Base-by-base conservation (phyloP, 2,329 filamentous ascomycete genomes). In the Colletotrichum tropicale region DNA sequence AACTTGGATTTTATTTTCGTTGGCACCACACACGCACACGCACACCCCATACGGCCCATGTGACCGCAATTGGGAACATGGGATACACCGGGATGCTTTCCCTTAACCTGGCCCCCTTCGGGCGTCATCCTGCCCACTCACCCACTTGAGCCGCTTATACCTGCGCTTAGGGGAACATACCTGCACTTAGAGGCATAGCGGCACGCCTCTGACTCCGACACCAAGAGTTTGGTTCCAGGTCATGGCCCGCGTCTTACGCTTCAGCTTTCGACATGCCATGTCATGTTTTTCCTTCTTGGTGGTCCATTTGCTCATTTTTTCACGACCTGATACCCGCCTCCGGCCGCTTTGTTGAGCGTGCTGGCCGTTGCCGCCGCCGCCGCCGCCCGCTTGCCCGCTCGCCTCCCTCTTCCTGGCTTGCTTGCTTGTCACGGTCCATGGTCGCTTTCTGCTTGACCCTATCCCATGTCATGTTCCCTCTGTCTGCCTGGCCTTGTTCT, bases 31-130 rank as follows among this genome's bases (percentile, higher is more conserved):
- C 30, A 24, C 58, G 58, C 58, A 61, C 32, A 38, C 36, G 43
- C 32, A 36, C 64, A 66, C 72, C 67, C 65, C 67, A 52, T 68
- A 38, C 43, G 61, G 68, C 58, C 70, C 66, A 80, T 80, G 78
- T 80, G 79, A 80, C 79, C 60, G 26, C 38, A 68, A 32, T 68
- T 30, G 58, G 32, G 43, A 52, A 52, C 43, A 52, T 52, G 43
- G 43, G 43, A 52, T 52, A 61, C 72, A 70, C 74, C 77, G 78
- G 79, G 80, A 79, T 82, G 81, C 79, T 77, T 78, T 73, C 70
- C 73, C 73, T 73, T 73, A 52, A 68, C 73, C 72, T 73, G 73
- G 69, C 65, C 58, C 64, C 70, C 58, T 52, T 75, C 68, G 73
- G 70, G 80, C 80, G 77, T 76, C 76, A 78, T 78, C 60, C 66